These are phyloP conservation scores for Coemansia sp. DNA, from an alignment of 192 early-diverging fungal genomes.

Conservation along the genomic window DNA sequence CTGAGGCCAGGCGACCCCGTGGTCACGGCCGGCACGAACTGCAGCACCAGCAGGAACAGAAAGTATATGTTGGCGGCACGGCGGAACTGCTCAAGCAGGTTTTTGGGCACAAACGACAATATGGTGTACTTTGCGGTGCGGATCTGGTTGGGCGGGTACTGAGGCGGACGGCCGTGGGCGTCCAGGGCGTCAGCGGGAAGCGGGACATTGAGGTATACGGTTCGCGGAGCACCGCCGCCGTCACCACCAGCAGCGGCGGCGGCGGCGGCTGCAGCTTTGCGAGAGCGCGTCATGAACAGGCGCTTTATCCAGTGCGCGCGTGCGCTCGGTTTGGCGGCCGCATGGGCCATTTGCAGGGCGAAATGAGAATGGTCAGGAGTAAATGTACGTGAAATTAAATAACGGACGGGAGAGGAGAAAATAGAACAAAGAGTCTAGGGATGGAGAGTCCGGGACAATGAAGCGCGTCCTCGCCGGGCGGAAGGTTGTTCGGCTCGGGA, in stretches of 20 bases:
- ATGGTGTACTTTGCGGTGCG: constrained; percentile 89
- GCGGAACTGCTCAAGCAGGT: constrained; percentile 95
- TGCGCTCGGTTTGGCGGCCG: background rate
- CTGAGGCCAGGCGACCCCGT: constrained; percentile 68
- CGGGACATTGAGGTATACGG: constrained; percentile 64
- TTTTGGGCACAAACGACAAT: constrained; percentile 88
- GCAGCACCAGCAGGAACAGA: constrained; percentile 80
- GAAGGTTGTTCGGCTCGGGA: no score
- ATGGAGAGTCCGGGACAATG: no score
- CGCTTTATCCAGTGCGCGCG: constrained; percentile 11
- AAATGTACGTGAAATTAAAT: background rate
- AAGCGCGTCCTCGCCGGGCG: no score
- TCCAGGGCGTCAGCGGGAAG: constrained; percentile 53
- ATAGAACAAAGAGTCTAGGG: no score
- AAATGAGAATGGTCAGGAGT: background rate
- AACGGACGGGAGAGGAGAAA: background rate
- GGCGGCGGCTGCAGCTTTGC: constrained; percentile 4
- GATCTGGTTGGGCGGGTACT: constrained; percentile 69
- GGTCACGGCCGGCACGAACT: constrained; percentile 66
- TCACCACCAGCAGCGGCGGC: constrained; percentile 13
- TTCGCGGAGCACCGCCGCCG: constrained; percentile 20
- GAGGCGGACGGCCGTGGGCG: constrained; percentile 36
- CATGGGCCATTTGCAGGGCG: constrained; percentile 8
- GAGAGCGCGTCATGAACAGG: constrained; percentile 14
- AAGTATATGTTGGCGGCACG: constrained; percentile 96